Conservation (phyloP, 169 alveolate species). For the Plasmodium vivax region DNA sequence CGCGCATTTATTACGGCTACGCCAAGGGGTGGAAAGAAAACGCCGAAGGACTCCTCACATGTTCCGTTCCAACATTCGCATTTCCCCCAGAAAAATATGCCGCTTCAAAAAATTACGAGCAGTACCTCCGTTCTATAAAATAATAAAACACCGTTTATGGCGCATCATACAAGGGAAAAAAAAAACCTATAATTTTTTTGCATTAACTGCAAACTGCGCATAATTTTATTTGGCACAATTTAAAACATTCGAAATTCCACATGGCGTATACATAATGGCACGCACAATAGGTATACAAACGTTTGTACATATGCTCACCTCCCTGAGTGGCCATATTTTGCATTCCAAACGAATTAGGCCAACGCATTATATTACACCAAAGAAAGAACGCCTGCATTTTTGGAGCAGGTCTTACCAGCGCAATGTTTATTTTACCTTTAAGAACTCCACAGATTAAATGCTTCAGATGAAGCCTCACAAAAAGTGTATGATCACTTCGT, state of each 20-base stretch:
- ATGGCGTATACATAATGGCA: background rate
- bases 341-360: background rate
- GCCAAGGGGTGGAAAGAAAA: background rate
- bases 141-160: background rate
- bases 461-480: background rate
- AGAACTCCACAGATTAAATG: background rate
- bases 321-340: background rate
- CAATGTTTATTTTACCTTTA: background rate
- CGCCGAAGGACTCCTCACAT: background rate
- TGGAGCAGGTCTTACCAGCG: background rate
- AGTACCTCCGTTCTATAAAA: background rate
- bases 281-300: background rate
- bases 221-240: background rate
- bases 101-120: background rate
- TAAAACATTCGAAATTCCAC: background rate
- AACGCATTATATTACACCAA: background rate
- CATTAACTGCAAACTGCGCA: background rate
- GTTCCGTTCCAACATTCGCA: background rate
- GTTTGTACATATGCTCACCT: background rate
- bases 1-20: background rate
- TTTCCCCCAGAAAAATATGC: background rate
- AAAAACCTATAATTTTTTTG: background rate
- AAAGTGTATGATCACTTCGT: background rate
- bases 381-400: background rate
- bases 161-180: background rate